A percentile compares a stretch with the other conserved stretches of the same genome.
Evolutionary conservation across 257 asterid species (phyloP).

Genomic region (Gentiana dahurica): DNA sequence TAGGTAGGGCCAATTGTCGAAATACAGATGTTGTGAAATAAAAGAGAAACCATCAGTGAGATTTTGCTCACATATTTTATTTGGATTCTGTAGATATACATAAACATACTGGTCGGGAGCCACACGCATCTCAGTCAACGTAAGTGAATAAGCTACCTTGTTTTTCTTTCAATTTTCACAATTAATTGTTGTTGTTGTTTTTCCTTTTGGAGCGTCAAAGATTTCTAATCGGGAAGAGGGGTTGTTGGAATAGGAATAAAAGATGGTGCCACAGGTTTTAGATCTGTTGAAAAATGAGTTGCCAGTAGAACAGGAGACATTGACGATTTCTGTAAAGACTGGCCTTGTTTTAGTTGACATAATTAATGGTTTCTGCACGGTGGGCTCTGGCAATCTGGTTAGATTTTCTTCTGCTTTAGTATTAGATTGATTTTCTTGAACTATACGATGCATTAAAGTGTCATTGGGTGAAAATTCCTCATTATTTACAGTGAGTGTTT

Average conservation of each 20-base stretch:
- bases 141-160: no score
- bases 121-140: no score
- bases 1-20: no score
- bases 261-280: conserved; percentile 12
- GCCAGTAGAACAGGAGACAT: conserved; percentile 46
- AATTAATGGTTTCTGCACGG: conserved; percentile 91
- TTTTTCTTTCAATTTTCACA: no score
- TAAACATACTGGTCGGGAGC: no score
- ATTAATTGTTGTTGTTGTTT: no score
- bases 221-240: not conserved
- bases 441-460: not conserved
- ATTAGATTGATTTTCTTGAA: not conserved
- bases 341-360: conserved; percentile 85
- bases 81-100: no score
- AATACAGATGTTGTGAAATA: no score
- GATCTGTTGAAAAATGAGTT: conserved; percentile 42
- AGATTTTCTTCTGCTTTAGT: no score
- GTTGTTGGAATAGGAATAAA: not conserved
- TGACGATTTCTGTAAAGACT: conserved; percentile 41
- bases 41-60: no score
- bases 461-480: no score
- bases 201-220: not conserved
- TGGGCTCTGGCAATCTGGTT: conserved; percentile 79
- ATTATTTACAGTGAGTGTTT: not conserved
- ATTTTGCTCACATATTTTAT: no score